Conservation (phyloP, 768 basidiomycete species). For the Amanita muscaria region DNA sequence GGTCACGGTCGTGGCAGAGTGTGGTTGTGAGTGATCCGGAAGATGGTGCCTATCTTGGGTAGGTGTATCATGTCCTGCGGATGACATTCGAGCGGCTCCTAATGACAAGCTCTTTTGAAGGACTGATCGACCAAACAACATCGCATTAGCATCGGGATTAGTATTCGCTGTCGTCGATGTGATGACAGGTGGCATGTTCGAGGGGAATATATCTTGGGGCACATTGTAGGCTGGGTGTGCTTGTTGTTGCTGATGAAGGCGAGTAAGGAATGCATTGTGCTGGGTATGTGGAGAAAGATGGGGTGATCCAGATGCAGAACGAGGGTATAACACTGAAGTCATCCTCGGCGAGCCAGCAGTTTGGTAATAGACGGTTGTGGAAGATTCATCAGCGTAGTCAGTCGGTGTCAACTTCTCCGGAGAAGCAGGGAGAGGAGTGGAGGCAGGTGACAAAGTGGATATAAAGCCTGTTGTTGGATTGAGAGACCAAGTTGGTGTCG, state of each 20-base stretch:
- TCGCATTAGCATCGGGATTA: slow-evolving; percentile 13
- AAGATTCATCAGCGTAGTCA: not conserved
- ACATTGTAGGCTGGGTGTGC: slow-evolving; percentile 16
- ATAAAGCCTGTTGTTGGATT: slow-evolving; percentile 26
- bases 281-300: slow-evolving; percentile 17
- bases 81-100: slow-evolving; percentile 9
- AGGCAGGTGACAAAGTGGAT: slow-evolving; percentile 27
- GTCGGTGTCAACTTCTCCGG: slow-evolving; percentile 30
- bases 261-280: slow-evolving; percentile 25
- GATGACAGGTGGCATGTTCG: slow-evolving; percentile 32
- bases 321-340: slow-evolving; percentile 34
- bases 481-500: slow-evolving; percentile 23
- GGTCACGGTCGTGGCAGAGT: slow-evolving; percentile 42
- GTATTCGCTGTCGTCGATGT: slow-evolving; percentile 27
- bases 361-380: slow-evolving; percentile 60
- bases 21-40: slow-evolving; percentile 31
- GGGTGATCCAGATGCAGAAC: slow-evolving; percentile 24
- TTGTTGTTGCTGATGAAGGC: slow-evolving; percentile 20
- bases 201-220: slow-evolving; percentile 35
- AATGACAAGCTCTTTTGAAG: not conserved
- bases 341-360: slow-evolving; percentile 44
- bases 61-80: slow-evolving; percentile 32
- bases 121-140: slow-evolving; percentile 6
- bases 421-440: slow-evolving; percentile 40
- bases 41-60: slow-evolving; percentile 23